Base-by-base conservation (phyloP, 2,329 filamentous ascomycete species). In the Xylaria sp. region DNA sequence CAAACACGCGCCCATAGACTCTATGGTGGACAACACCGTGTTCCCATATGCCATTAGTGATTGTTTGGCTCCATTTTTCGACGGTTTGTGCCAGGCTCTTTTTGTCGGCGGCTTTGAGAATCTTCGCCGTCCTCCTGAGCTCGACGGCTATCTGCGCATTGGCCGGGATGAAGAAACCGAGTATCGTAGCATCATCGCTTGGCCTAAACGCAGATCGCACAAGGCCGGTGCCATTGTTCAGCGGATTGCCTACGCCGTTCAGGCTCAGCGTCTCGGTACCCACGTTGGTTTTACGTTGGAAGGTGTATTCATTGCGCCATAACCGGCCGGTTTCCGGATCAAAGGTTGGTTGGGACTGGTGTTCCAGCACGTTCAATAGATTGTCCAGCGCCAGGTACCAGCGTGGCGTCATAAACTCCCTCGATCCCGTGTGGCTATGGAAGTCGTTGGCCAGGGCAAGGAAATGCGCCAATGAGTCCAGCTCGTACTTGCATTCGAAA, bases 401-500 rank as follows among this genome's bases (percentile, higher is more conserved):
- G 44, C 93, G 83, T 5, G 80, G 71, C 2, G 84, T 92, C 37
- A 97, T 69, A 69, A 96, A 97, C 1, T 88, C 87, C 1, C 81
- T 88, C 0, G 90, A 93, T 2, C 81, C 81, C 0, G 91, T 95
- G 67, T 90, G 82, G 38, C 89, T 84, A 74, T 94, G 82, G 73
- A 96, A 97, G 63, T 96, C 87, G 66, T 96, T 97, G 17, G 82
- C 84, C 2, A 99, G 76, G 0, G 89, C 86, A 5, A 99, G 81
- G 71, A 99, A 99, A 68, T 95, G 88, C 0, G 92, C 94, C 0
- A 99, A 80, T 7, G 92, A 97, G 74, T 99, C 94, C 19, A 99
- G 85, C 76, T 99, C 94, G 73, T 97, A 99, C 74, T 99, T 99
- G 83, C 94, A 99, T 74, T 99, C 94, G 62, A 97, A 99, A 2